These are phyloP conservation scores for Ceratocystis diversiconidia DNA, from an alignment of 2,329 filamentous ascomycete species.

Conservation along the genomic window DNA sequence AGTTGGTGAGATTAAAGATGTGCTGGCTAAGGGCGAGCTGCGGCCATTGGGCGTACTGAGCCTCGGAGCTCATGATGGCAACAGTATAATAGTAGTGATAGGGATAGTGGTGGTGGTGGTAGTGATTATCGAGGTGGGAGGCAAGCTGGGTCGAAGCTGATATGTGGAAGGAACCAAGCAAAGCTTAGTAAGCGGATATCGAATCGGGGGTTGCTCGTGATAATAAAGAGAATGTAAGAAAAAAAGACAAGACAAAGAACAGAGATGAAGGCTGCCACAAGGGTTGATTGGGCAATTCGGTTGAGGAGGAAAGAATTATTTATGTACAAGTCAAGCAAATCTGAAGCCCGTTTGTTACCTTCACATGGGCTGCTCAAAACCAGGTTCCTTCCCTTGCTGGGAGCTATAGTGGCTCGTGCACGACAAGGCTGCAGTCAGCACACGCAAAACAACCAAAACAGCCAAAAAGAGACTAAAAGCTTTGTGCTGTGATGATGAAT, in stretches of 20 bases:
- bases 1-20: conserved; percentile 76
- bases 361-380: not conserved
- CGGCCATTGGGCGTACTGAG: conserved; percentile 75
- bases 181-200: not conserved
- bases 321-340: not conserved
- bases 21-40: conserved; percentile 69
- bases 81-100: not conserved
- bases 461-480: not conserved
- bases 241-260: not conserved
- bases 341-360: not conserved
- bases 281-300: no score
- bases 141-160: no score
- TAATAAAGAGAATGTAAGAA: not conserved
- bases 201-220: not conserved
- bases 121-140: not conserved
- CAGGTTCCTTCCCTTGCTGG: conserved; percentile 9
- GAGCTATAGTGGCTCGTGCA: conserved; percentile 13
- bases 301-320: not conserved
- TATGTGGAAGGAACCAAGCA: not conserved
- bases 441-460: conserved; percentile 11
- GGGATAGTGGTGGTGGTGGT: not conserved
- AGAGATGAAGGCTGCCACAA: not conserved
- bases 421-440: conserved; percentile 18
- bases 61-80: conserved; percentile 58
- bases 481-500: not conserved